These are phyloP conservation scores for Sporothrix euskadiensis DNA, from an alignment of 2,329 filamentous ascomycete species.

Conservation along the genomic window DNA sequence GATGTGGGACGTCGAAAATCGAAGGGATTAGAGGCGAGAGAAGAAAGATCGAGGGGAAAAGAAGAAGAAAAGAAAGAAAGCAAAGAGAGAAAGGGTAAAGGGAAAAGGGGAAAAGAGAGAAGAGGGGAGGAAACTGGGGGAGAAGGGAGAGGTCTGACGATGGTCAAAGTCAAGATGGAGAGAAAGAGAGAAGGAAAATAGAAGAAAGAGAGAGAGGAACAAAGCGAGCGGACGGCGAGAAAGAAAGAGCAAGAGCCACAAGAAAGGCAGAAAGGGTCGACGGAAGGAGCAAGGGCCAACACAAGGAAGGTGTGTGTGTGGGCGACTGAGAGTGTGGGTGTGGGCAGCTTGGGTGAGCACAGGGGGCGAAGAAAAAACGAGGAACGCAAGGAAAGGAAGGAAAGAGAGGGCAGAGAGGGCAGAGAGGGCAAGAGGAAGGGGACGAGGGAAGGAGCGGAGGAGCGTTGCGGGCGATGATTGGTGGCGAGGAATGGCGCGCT, in stretches of 20 bases:
- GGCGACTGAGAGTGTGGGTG: neutral
- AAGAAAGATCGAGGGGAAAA: slow-evolving; percentile 7
- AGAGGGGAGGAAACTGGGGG: neutral
- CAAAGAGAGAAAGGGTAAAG: neutral
- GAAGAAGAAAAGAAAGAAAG: slow-evolving; percentile 16
- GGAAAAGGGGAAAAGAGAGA: neutral
- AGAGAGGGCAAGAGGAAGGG: neutral
- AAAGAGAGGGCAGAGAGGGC: neutral
- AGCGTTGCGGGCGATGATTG: slow-evolving; percentile 10
- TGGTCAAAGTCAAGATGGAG: slow-evolving; percentile 5
- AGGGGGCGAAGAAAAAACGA: slow-evolving; percentile 12
- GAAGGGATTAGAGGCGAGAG: neutral
- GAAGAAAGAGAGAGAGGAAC: neutral
- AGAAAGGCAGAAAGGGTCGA: neutral
- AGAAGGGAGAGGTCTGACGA: slow-evolving; percentile 14
- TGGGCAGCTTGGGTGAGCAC: slow-evolving; percentile 15
- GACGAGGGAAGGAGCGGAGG: slow-evolving; percentile 17
- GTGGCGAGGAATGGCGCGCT: slow-evolving; percentile 11
- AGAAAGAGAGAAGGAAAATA: neutral
- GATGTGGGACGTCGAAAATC: slow-evolving; percentile 22
- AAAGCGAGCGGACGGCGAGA: neutral
- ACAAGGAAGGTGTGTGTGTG: neutral
- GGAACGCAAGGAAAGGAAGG: neutral
- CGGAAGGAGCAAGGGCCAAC: slow-evolving; percentile 18
- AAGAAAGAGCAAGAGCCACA: neutral